These are phyloP conservation scores for Prunus mira DNA, from an alignment of 306 rosid genomes.

Conservation along the genomic window DNA sequence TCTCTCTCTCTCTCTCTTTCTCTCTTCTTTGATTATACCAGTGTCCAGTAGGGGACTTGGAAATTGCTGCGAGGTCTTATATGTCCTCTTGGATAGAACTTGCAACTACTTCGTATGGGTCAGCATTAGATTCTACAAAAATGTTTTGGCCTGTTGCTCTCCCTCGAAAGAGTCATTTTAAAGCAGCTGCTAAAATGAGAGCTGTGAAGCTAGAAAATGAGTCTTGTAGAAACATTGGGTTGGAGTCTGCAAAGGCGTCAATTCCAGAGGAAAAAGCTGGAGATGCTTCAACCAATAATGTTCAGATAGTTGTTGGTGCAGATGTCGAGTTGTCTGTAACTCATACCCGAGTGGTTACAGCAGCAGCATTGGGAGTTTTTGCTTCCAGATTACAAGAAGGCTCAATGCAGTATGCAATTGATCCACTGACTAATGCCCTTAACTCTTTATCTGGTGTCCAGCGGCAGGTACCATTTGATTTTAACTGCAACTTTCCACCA, in stretches of 20 bases:
- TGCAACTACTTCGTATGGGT: constrained; percentile 88
- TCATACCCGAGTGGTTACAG: constrained; percentile 84
- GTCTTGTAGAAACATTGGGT: constrained; percentile 42
- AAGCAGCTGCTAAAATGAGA: constrained; percentile 99
- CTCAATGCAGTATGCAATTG: constrained; percentile 52
- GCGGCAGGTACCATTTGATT: constrained; percentile 67
- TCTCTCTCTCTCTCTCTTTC: background rate
- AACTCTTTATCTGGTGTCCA: constrained; percentile 77
- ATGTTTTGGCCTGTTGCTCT: constrained; percentile 95
- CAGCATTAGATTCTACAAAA: constrained; percentile 77
- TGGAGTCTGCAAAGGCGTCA: constrained; percentile 50
- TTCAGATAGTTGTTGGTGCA: constrained; percentile 86
- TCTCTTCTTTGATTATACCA: constrained; percentile 26
- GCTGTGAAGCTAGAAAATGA: constrained; percentile 81
- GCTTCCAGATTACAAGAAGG: constrained; percentile 68
- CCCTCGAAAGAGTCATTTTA: constrained; percentile 88
- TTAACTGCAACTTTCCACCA: background rate
- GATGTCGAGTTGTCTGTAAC: constrained; percentile 81
- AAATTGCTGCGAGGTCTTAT: constrained; percentile 53
- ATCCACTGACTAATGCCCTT: constrained; percentile 74
- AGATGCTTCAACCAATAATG: constrained; percentile 55
- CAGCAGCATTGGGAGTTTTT: constrained; percentile 79
- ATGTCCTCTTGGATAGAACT: constrained; percentile 82
- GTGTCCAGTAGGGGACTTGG: constrained; percentile 79
- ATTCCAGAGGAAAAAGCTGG: constrained; percentile 65